phyloP scores from a whole-genome alignment of 768 basidiomycete genomes.

The Russula griseocarnosa region DNA sequence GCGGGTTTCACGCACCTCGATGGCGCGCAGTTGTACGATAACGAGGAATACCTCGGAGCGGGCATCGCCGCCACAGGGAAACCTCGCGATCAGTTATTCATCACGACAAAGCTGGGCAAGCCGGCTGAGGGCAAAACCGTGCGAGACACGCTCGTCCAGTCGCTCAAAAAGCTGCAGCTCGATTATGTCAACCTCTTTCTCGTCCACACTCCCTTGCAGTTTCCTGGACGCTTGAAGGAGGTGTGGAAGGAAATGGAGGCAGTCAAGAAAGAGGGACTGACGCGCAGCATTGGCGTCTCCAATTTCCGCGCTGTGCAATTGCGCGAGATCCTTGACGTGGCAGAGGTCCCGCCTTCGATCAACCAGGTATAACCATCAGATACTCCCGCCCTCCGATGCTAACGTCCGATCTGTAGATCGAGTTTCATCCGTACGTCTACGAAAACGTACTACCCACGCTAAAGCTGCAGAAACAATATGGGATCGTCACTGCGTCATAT shows the following conservation, averaged over 20 bases:
- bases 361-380: slow-evolving; percentile 44
- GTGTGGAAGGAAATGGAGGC: slow-evolving; percentile 46
- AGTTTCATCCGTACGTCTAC: slow-evolving; percentile 53
- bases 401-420: slow-evolving; percentile 37
- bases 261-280: slow-evolving; percentile 41
- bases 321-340: slow-evolving; percentile 42
- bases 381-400: background rate
- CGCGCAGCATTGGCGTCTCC: slow-evolving; percentile 48
- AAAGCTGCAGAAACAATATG: slow-evolving; percentile 36
- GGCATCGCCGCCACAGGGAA: slow-evolving; percentile 37
- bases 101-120: slow-evolving; percentile 42
- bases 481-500: slow-evolving; percentile 42
- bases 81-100: slow-evolving; percentile 40
- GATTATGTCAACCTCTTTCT: slow-evolving; percentile 45
- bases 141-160: slow-evolving; percentile 37
- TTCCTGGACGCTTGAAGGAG: slow-evolving; percentile 33
- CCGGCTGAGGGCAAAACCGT: slow-evolving; percentile 37
- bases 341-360: slow-evolving; percentile 46
- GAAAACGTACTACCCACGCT: slow-evolving; percentile 40
- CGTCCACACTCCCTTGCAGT: slow-evolving; percentile 38
- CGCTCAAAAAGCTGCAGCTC: slow-evolving; percentile 41
- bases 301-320: slow-evolving; percentile 48
- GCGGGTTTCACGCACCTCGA: slow-evolving; percentile 42
- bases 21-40: slow-evolving; percentile 39
- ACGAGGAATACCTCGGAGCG: slow-evolving; percentile 39